Base-by-base conservation (phyloP, 176 grass and related monocot genomes). In the Chrysopogon serrulatus region DNA sequence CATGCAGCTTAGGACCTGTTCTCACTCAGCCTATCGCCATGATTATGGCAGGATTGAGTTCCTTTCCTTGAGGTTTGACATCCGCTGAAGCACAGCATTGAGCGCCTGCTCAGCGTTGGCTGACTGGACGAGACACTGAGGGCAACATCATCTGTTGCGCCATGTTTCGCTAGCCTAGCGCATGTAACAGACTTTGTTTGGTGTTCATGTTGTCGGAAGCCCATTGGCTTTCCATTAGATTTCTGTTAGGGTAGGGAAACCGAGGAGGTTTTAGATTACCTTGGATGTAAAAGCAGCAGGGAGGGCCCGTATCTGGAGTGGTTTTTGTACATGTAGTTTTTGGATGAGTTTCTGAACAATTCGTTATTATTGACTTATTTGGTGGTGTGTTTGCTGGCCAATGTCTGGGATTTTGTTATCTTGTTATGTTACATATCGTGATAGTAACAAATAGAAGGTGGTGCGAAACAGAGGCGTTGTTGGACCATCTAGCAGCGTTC, bases 161-260 rank as follows among this genome's bases (percentile, higher is more conserved):
- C 4, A 6, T 48, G 64, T 34, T 61, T 81, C 43, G 12, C 42
- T 75, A n/a, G 83, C 84, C 64, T 72, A 64, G 78, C 83, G 24
- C n/a, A n/a, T 89, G 83, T 82, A 72, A 90, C 41, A 71, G 42
- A 77, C 86, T 77, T 68, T 47, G 3, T 37, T 43, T 77, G 9
- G 5, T 56, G 65, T 23, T 21, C 10, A n/a, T 74, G 30, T 32
- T 61, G 74, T 33, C 34, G 59, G 80, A 90, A 90, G 89, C 89
- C 61, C 80, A 83, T 84, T 90, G 74, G 89, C 84, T 90, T 90
- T 84, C 89, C 68, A 41, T 87, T 79, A 82, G 71, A 79, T 83
- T 83, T 87, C 21, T 79, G 33, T 17, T 78, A 77, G 83, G 6
- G 4, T 90, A 82, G 79, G 72, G 42, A 76, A 61, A 60, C 35